Evolutionary conservation across 2,329 filamentous ascomycete genomes (phyloP).

Genomic region (Botrytis deweyae): DNA sequence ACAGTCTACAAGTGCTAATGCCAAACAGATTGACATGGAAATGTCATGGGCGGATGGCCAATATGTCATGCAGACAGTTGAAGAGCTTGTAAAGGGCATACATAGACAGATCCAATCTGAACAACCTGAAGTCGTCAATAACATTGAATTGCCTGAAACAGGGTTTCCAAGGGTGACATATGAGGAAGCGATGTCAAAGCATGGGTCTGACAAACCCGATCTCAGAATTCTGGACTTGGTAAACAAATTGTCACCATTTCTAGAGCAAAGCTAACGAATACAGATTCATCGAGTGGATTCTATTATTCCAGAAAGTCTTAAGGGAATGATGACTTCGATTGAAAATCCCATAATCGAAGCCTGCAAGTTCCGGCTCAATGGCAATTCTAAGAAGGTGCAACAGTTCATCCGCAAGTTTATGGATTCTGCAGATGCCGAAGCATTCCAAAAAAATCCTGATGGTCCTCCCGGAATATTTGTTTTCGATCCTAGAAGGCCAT

Average conservation of each 20-base stretch:
- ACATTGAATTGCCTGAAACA: slow-evolving; percentile 4
- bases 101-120: slow-evolving; percentile 24
- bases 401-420: slow-evolving; percentile 70
- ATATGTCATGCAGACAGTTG: slow-evolving; percentile 59
- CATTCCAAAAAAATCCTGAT: slow-evolving; percentile 66
- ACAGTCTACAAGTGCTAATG: slow-evolving; percentile 20
- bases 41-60: slow-evolving; percentile 79
- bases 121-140: background rate
- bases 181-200: slow-evolving; percentile 71
- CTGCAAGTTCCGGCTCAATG: slow-evolving; percentile 63
- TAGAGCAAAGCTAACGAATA: slow-evolving; percentile 33
- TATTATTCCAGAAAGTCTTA: slow-evolving; percentile 61
- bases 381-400: slow-evolving; percentile 53
- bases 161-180: slow-evolving; percentile 58
- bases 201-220: slow-evolving; percentile 92
- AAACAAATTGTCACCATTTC: slow-evolving; percentile 29
- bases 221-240: slow-evolving; percentile 70
- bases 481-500: slow-evolving; percentile 69
- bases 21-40: slow-evolving; percentile 76
- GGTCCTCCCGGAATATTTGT: slow-evolving; percentile 81
- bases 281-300: slow-evolving; percentile 67
- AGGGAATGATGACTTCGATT: slow-evolving; percentile 72
- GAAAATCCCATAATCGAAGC: slow-evolving; percentile 70
- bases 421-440: slow-evolving; percentile 57
- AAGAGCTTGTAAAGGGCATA: slow-evolving; percentile 33